phyloP scores from a whole-genome alignment of 202 grass and related monocot species.

The Schoenoplectus tabernaemontani region DNA sequence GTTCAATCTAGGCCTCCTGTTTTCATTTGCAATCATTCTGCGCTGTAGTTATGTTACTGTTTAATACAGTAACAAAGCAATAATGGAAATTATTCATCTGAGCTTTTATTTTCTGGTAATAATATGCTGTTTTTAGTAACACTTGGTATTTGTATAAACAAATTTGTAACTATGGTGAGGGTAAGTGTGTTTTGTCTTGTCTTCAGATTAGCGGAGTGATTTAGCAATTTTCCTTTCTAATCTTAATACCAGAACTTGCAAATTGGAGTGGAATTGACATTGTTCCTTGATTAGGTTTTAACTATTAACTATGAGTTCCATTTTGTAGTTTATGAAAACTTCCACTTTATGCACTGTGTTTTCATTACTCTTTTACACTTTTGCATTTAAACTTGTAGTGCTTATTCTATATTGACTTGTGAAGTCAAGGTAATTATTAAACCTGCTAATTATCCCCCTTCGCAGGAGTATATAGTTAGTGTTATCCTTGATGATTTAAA shows the following conservation, averaged over 20 bases:
- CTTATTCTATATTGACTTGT: not conserved
- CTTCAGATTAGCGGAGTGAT: not conserved
- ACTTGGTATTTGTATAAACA: not conserved
- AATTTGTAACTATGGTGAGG: not conserved
- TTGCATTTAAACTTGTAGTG: not conserved
- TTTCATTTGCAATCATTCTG: not conserved
- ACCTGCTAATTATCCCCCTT: not conserved
- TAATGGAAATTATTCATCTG: constrained; percentile 3
- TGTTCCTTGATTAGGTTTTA: not conserved
- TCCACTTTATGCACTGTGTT: not conserved
- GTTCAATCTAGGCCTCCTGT: not conserved
- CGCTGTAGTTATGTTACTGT: not conserved
- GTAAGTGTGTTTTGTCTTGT: not conserved
- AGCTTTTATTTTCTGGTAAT: no score
- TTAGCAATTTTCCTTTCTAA: not conserved
- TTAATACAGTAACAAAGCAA: not conserved
- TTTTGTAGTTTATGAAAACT: not conserved
- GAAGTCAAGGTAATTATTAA: not conserved
- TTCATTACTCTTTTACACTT: not conserved
- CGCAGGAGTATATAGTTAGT: not conserved
- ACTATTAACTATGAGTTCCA: not conserved
- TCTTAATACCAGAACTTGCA: not conserved
- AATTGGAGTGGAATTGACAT: not conserved
- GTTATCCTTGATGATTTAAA: no score
- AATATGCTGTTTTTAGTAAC: constrained; percentile 4